These are phyloP conservation scores for Stylosanthes scabra DNA, from an alignment of 331 rosid genomes.

Conservation along the genomic window DNA sequence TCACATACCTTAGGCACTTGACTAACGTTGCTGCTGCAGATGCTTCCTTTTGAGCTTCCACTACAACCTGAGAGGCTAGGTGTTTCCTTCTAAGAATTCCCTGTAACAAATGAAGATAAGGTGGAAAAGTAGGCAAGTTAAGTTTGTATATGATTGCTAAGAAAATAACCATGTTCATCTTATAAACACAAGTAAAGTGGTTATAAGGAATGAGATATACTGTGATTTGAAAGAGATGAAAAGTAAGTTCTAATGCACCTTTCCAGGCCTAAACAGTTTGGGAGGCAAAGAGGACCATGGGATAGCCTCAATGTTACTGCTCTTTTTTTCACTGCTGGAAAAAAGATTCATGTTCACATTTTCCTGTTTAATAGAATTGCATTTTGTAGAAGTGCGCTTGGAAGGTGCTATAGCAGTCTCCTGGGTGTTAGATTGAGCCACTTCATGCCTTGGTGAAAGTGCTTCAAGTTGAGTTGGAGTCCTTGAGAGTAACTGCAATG, in stretches of 20 bases:
- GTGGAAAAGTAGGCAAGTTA: conserved; percentile 19
- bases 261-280: conserved; percentile 71
- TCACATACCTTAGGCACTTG: conserved; percentile 74
- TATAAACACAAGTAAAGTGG: not conserved
- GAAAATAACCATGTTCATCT: not conserved
- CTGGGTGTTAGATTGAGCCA: conserved; percentile 45
- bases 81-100: conserved; percentile 84
- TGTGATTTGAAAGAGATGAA: not conserved
- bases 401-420: conserved; percentile 46
- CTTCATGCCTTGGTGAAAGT: conserved; percentile 57
- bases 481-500: conserved; percentile 51
- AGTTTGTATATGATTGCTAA: conserved; percentile 15
- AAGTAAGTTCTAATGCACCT: conserved; percentile 51
- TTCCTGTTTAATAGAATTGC: conserved; percentile 60
- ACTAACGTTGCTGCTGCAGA: conserved; percentile 70
- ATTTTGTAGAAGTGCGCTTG: conserved; percentile 52
- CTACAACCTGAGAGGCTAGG: conserved; percentile 72
- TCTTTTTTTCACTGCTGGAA: conserved; percentile 55
- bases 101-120: conserved; percentile 52
- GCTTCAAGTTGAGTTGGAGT: conserved; percentile 55
- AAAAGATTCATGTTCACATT: conserved; percentile 52
- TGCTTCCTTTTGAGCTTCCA: conserved; percentile 93
- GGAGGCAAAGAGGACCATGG: conserved; percentile 76
- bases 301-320: conserved; percentile 39
- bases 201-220: not conserved